These are phyloP conservation scores for Hemileccinum rubropunctum DNA, from an alignment of 768 basidiomycete genomes.

Conservation along the genomic window DNA sequence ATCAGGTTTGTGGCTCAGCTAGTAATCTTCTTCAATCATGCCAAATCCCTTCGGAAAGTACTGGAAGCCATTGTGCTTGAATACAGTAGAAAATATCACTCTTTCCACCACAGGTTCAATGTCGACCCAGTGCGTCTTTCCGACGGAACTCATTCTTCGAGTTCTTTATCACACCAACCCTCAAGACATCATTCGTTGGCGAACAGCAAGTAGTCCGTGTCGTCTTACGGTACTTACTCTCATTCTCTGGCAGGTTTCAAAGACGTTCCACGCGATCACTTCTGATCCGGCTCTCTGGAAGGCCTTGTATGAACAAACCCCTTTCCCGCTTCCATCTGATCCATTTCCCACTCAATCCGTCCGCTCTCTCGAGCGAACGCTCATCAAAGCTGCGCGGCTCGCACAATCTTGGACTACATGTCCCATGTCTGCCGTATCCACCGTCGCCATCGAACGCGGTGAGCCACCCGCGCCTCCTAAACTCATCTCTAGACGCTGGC, in stretches of 20 bases:
- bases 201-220: background rate
- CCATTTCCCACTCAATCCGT: background rate
- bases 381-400: background rate
- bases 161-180: background rate
- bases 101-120: no score
- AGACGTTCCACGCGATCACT: background rate
- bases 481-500: slow-evolving; percentile 3
- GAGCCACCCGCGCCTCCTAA: accelerated
- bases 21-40: no score
- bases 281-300: background rate
- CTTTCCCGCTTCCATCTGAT: background rate
- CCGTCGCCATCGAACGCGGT: background rate
- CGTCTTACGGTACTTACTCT: background rate
- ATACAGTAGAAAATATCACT: no score
- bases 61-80: no score
- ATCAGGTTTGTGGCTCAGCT: no score
- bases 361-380: background rate
- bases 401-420: slow-evolving; percentile 6
- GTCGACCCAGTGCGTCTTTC: no score
- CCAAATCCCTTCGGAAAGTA: no score
- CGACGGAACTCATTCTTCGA: no score
- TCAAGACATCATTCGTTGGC: slow-evolving; percentile 4
- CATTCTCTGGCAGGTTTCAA: slow-evolving; percentile 9
- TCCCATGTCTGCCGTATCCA: background rate
- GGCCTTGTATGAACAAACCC: background rate